Percentiles rank a stretch among this genome's conserved stretches.
Evolutionary conservation across 163 green algal species (phyloP).

Genomic region (Trebouxiophyceae sp.): DNA sequence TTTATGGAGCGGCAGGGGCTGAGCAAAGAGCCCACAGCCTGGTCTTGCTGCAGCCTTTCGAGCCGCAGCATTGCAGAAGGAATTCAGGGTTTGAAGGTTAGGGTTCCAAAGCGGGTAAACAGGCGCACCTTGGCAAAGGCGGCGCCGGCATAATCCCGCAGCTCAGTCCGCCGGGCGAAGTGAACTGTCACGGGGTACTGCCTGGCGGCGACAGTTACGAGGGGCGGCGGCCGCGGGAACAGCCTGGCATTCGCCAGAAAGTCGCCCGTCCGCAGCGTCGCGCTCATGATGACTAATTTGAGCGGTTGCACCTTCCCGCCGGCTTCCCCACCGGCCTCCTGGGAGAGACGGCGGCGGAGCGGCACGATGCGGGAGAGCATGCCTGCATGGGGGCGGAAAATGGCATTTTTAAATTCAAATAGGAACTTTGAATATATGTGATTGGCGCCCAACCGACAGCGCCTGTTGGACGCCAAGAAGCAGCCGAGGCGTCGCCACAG

Average conservation of each 20-base stretch:
- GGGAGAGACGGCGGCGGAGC: conserved; percentile 46
- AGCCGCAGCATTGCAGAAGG: too few relatives aligned
- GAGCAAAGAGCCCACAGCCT: too few relatives aligned
- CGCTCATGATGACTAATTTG: conserved; percentile 97
- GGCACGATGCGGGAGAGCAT: conserved; percentile 83
- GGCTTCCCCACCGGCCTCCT: conserved; percentile 10
- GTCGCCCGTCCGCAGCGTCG: conserved; percentile 79
- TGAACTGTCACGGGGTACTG: conserved; percentile 93
- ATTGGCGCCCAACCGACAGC: too few relatives aligned
- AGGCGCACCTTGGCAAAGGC: conserved; percentile 78
- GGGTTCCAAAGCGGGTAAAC: too few relatives aligned
- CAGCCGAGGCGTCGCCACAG: too few relatives aligned
- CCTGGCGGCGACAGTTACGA: conserved; percentile 75
- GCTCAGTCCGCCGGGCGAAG: conserved; percentile 79
- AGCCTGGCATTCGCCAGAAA: conserved; percentile 75
- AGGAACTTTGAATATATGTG: too few relatives aligned
- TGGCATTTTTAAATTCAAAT: too few relatives aligned
- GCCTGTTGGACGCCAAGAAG: too few relatives aligned
- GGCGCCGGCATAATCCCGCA: conserved; percentile 74
- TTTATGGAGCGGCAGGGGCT: too few relatives aligned
- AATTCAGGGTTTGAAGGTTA: too few relatives aligned
- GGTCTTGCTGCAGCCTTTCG: too few relatives aligned
- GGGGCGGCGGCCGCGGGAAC: conserved; percentile 51
- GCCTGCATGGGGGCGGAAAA: too few relatives aligned
- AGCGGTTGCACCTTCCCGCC: conserved; percentile 40